phyloP scores from a whole-genome alignment of 345 rosid species.

The Ailanthus altissimus region DNA sequence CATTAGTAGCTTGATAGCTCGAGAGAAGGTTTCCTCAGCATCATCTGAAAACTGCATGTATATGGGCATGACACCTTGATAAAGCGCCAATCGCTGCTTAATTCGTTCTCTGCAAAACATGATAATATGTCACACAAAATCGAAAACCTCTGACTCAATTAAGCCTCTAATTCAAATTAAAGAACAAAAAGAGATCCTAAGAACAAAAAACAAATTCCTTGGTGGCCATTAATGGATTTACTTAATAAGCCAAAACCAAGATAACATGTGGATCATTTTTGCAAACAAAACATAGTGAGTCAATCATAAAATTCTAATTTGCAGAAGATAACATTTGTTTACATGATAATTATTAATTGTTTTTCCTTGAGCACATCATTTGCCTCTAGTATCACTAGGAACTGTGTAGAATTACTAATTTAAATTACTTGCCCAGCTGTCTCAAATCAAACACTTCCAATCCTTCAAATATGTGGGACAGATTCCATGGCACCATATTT shows the following conservation, averaged over 20 bases:
- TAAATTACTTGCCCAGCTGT: not conserved
- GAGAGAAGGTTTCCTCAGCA: constrained; percentile 84
- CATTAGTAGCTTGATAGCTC: constrained; percentile 66
- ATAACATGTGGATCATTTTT: not conserved
- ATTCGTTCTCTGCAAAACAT: constrained; percentile 64
- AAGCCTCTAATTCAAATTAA: too few relatives aligned
- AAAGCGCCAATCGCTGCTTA: constrained; percentile 86
- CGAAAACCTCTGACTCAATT: not conserved
- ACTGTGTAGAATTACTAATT: not conserved
- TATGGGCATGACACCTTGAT: constrained; percentile 90
- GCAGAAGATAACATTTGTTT: not conserved
- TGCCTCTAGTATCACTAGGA: not conserved
- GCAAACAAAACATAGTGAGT: not conserved
- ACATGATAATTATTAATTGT: not conserved
- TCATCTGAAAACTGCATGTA: constrained; percentile 84
- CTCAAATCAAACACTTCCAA: not conserved
- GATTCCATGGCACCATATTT: too few relatives aligned
- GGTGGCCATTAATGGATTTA: not conserved
- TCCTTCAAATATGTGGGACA: too few relatives aligned
- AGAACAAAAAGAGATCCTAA: too few relatives aligned
- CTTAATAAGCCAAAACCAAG: not conserved
- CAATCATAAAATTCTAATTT: not conserved
- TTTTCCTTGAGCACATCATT: not conserved
- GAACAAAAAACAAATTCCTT: not conserved
- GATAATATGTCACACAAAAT: constrained; percentile 3